phyloP scores from a whole-genome alignment of 1,284 basidiomycete genomes.

The Polyporus tsugae region DNA sequence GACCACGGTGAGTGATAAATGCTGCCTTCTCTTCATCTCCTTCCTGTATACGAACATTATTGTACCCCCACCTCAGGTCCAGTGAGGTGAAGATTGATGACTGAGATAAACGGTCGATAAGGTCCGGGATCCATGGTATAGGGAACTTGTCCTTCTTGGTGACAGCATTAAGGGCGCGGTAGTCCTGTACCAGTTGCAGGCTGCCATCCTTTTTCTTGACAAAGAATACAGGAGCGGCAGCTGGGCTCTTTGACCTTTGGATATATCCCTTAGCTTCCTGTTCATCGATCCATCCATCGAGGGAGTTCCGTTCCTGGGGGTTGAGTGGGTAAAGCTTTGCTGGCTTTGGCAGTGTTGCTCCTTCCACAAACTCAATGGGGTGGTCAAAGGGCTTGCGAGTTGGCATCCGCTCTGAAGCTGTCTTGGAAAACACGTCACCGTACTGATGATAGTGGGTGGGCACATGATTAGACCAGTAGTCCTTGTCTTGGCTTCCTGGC shows the following conservation, averaged over 20 bases:
- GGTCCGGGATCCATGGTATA: constrained; percentile 11
- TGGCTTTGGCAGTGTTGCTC: constrained; percentile 13
- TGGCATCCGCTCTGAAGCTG: constrained; percentile 25
- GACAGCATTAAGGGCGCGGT: constrained; percentile 28
- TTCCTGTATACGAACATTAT: constrained; percentile 16
- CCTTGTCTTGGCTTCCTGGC: constrained; percentile 11
- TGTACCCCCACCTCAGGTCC: constrained; percentile 21
- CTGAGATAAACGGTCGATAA: constrained; percentile 10
- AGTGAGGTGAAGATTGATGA: constrained; percentile 15
- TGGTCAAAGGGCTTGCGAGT: constrained; percentile 27
- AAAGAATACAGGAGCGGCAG: constrained; percentile 46
- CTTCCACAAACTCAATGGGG: constrained; percentile 25
- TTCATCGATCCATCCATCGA: constrained; percentile 12
- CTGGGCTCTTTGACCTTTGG: constrained; percentile 22
- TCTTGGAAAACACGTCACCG: constrained; percentile 27
- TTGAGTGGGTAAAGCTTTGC: constrained; percentile 39
- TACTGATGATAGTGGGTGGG: constrained; percentile 22
- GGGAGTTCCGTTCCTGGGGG: constrained; percentile 31
- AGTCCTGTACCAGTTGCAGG: constrained; percentile 36
- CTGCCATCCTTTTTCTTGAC: constrained; percentile 49
- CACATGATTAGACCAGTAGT: constrained; percentile 3
- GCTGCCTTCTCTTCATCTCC: constrained; percentile 32
- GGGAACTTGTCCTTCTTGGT: constrained; percentile 38
- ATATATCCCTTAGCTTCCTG: constrained; percentile 11
- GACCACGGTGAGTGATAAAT: constrained; percentile 24